These are phyloP conservation scores for Botryotinia narcissicola DNA, from an alignment of 2,329 filamentous ascomycete species.

Conservation along the genomic window DNA sequence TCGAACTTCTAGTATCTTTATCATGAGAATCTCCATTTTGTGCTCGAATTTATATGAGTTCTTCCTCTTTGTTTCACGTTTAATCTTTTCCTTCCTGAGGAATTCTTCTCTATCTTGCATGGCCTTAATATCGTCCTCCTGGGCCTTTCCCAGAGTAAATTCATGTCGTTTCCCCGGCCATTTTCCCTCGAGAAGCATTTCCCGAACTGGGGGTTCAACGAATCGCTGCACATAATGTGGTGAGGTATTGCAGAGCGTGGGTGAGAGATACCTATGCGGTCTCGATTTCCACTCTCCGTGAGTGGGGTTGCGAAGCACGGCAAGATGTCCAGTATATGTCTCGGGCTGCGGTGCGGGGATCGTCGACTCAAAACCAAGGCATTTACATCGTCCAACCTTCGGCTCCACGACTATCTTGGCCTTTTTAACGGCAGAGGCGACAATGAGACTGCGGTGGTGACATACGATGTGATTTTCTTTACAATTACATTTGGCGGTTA, in stretches of 20 bases:
- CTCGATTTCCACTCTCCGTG: not conserved
- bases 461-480: not conserved
- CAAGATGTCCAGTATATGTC: not conserved
- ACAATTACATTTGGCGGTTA: not conserved
- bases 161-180: no score
- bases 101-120: rapidly evolving
- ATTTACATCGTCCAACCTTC: rapidly evolving
- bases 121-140: rapidly evolving
- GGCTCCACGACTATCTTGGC: no score
- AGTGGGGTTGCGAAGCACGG: not conserved
- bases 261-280: not conserved
- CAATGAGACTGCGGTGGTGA: not conserved
- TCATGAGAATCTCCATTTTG: not conserved
- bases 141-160: not conserved
- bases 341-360: not conserved
- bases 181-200: rapidly evolving
- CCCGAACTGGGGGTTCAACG: not conserved
- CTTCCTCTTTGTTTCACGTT: not conserved
- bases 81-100: not conserved
- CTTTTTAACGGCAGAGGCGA: not conserved
- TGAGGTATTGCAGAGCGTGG: not conserved
- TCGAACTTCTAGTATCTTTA: not conserved
- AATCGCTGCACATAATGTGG: not conserved
- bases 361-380: not conserved
- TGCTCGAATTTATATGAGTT: not conserved